These are phyloP conservation scores for Lecanoromycetidae sp. DNA, from an alignment of 2,329 filamentous ascomycete species.

Conservation along the genomic window DNA sequence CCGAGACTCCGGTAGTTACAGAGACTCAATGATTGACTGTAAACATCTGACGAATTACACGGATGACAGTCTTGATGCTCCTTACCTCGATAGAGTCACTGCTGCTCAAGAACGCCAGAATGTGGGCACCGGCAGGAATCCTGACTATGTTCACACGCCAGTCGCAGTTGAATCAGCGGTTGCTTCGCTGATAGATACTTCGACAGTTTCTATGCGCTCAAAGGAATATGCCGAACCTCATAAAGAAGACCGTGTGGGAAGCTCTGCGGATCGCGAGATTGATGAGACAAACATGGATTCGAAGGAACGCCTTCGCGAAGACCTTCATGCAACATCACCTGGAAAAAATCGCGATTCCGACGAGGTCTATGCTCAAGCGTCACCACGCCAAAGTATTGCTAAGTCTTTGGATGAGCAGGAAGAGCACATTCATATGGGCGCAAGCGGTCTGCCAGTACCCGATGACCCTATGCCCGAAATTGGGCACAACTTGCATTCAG, in stretches of 20 bases:
- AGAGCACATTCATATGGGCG: constrained; percentile 47
- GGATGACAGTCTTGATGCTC: constrained; percentile 43
- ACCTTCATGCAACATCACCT: not conserved
- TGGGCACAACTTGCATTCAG: constrained; percentile 48
- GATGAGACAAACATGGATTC: not conserved
- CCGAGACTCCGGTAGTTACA: constrained; percentile 36
- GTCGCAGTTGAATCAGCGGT: constrained; percentile 76
- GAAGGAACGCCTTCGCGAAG: constrained; percentile 2
- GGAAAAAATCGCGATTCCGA: constrained; percentile 23
- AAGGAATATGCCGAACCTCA: constrained; percentile 15
- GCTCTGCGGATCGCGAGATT: constrained; percentile 4
- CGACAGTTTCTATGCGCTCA: constrained; percentile 49
- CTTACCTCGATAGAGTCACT: constrained; percentile 46
- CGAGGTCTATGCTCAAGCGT: constrained; percentile 33
- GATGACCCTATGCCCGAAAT: constrained; percentile 66
- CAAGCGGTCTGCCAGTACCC: constrained; percentile 57
- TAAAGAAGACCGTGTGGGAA: constrained; percentile 6
- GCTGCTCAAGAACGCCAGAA: constrained; percentile 59
- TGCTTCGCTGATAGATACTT: constrained; percentile 78
- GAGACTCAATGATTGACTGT: constrained; percentile 39
- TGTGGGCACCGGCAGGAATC: constrained; percentile 58
- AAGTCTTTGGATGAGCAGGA: constrained; percentile 31
- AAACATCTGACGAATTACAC: constrained; percentile 38
- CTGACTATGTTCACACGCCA: constrained; percentile 61
- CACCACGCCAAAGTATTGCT: constrained; percentile 44